Percentiles rank a stretch among this genome's conserved stretches.
These are phyloP conservation scores for Epichloe gansuensis DNA, from an alignment of 2,329 filamentous ascomycete genomes.

Conservation along the genomic window DNA sequence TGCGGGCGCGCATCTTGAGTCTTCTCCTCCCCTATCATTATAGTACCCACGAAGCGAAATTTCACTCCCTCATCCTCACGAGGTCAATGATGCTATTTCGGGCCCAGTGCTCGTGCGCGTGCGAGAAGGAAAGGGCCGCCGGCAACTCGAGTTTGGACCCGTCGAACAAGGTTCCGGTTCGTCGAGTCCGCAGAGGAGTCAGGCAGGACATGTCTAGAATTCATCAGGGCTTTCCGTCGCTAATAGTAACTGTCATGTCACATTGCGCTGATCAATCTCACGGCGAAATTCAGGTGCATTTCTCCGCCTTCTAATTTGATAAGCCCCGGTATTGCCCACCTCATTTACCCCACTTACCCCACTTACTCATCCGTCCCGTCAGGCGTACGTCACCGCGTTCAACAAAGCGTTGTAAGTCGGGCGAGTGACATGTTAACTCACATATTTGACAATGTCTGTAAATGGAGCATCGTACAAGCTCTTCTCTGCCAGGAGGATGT, in stretches of 20 bases:
- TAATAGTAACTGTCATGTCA: background rate
- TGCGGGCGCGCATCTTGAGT: too few species aligned
- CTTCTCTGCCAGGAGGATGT: background rate
- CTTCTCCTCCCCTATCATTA: too few species aligned
- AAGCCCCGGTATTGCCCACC: background rate
- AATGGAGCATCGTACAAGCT: background rate
- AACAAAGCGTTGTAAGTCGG: background rate
- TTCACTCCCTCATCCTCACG: too few species aligned
- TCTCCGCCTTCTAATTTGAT: background rate
- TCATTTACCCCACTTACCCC: background rate
- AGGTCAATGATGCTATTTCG: background rate
- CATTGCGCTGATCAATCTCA: background rate
- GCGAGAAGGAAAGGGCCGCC: background rate
- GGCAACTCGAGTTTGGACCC: background rate
- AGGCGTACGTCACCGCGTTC: slow-evolving; percentile 1
- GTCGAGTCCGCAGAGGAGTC: background rate
- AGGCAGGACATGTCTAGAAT: background rate
- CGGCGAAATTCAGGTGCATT: background rate
- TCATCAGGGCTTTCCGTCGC: background rate
- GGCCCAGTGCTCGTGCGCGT: background rate
- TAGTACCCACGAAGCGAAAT: too few species aligned
- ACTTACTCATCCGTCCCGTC: background rate
- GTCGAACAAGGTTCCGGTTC: background rate
- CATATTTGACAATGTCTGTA: background rate
- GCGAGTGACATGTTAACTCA: background rate